Base-by-base conservation (phyloP, 352 stramenopile genomes). In the Phytopythium aichiense region DNA sequence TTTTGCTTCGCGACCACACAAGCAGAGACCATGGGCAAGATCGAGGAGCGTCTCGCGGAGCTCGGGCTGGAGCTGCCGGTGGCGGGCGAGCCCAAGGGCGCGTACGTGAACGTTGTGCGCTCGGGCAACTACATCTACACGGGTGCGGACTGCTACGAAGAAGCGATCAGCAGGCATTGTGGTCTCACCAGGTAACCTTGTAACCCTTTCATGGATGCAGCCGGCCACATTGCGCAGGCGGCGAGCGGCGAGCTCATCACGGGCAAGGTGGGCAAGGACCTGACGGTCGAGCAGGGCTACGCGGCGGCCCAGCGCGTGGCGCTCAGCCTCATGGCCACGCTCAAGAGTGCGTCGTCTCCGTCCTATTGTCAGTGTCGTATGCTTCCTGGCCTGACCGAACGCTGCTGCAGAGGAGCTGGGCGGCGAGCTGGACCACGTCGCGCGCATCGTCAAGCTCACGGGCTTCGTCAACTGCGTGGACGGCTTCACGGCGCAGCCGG, bases 391-490 rank as follows among this genome's bases (percentile, higher is more conserved):
- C 9, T 31, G 25, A 33, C 2, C 20, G 12, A 7, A 45, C 18
- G 22, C 7, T 18, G 18, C 18, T 42, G 43, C 52, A 91, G 80
- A 86, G 48, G 87, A 96, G 65, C 65, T 96, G 42, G 90, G 90
- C 48, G 90, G 90, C 45, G 92, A 98, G 70, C 79, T 98, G 52
- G 94, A 98, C 76, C 83, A 91, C 56, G 81, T 99, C 56, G 94
- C 90, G 73, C 83, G 91, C 63, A 78, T 99, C 50, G 91, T 98
- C 37, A 99, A 98, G 86, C 76, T 99, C 56, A 89, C 98, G 45
- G 95, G 95, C 64, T 98, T 99, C 73, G 95, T 99, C 43, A 97
- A 98, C 73, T 98, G 92, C 68, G 79, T 95, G 25, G 88, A 97
- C 60, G 88, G 89, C 66, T 98, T 98, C 75, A 77, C 79, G n/a